A percentile compares a stretch with the other conserved stretches of the same genome.
Evolutionary conservation across 495 filamentous ascomycete species (phyloP).

Genomic region (Tuber magnatum): DNA sequence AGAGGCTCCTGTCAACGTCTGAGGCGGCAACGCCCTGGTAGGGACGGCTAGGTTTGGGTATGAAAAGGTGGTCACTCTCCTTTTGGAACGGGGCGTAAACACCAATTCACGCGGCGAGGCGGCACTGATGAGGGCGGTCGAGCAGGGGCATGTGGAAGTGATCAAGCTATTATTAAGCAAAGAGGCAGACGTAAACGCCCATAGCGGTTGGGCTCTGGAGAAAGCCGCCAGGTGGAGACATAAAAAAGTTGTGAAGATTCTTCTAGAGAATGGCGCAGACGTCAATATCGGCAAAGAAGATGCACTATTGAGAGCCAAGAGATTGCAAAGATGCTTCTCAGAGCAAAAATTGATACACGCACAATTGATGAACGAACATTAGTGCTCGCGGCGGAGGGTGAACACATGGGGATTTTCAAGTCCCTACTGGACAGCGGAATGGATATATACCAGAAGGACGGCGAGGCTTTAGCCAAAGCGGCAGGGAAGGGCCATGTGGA

Average conservation of each 20-base stretch:
- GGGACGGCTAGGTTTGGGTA: slow-evolving; percentile 1
- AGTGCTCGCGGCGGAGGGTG: neutral
- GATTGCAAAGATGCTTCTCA: slow-evolving; percentile 4
- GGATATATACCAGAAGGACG: neutral
- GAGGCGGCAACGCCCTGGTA: slow-evolving; percentile 4
- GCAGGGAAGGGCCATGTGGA: neutral
- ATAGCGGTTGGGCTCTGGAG: slow-evolving; percentile 4
- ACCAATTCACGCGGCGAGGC: slow-evolving; percentile 3
- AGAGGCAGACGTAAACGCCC: slow-evolving; percentile 10
- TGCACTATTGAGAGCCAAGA: slow-evolving; percentile 8
- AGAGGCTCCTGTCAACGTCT: neutral
- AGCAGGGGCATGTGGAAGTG: neutral
- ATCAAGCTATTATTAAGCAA: slow-evolving; percentile 4
- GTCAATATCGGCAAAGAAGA: neutral
- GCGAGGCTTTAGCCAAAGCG: neutral
- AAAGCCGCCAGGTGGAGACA: slow-evolving; percentile 2
- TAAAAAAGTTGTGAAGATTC: neutral
- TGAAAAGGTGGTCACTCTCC: neutral
- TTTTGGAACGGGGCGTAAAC: slow-evolving; percentile 10
- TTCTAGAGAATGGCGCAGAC: slow-evolving; percentile 9
- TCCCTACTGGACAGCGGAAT: neutral
- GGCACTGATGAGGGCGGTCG: slow-evolving; percentile 5
- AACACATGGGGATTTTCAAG: neutral
- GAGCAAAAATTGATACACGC: neutral
- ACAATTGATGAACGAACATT: neutral